Evolutionary conservation across 2,329 filamentous ascomycete species (phyloP).

Genomic region (Hypoxylon sp.): DNA sequence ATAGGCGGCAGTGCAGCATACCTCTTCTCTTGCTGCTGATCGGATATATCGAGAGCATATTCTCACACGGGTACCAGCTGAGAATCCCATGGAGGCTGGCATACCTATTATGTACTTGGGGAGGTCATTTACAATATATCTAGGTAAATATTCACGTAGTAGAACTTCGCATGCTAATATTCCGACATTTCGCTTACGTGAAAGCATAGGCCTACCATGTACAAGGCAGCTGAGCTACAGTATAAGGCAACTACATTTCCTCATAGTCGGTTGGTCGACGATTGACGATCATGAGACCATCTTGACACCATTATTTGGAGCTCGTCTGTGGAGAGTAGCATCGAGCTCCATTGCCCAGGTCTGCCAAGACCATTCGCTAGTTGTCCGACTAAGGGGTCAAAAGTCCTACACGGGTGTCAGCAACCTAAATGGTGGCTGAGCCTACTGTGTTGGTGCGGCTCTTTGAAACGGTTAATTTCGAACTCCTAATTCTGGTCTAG

Average conservation of each 20-base stretch:
- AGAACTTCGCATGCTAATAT: background rate
- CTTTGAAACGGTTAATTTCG: slow-evolving; percentile 9
- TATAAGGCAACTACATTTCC: slow-evolving; percentile 2
- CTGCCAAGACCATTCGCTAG: background rate
- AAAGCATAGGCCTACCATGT: background rate
- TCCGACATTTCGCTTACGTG: background rate
- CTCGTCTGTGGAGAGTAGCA: slow-evolving; percentile 1
- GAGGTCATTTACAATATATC: background rate
- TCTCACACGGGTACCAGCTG: background rate
- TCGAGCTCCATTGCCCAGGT: slow-evolving; percentile 2
- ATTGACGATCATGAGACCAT: slow-evolving; percentile 1
- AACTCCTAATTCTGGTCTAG: slow-evolving; percentile 3
- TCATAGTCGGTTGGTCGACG: background rate
- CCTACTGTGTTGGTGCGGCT: slow-evolving; percentile 21
- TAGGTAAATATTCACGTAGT: too few species aligned
- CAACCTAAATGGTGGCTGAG: slow-evolving; percentile 10
- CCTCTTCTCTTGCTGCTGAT: background rate
- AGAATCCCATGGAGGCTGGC: background rate
- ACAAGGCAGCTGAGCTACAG: too few species aligned
- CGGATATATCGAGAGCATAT: background rate
- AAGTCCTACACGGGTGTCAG: background rate
- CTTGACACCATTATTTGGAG: background rate
- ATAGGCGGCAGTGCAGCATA: background rate
- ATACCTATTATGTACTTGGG: background rate
- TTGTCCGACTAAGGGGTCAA: background rate